phyloP scores from a whole-genome alignment of 2,329 filamentous ascomycete species.

The Beauveria sp. region DNA sequence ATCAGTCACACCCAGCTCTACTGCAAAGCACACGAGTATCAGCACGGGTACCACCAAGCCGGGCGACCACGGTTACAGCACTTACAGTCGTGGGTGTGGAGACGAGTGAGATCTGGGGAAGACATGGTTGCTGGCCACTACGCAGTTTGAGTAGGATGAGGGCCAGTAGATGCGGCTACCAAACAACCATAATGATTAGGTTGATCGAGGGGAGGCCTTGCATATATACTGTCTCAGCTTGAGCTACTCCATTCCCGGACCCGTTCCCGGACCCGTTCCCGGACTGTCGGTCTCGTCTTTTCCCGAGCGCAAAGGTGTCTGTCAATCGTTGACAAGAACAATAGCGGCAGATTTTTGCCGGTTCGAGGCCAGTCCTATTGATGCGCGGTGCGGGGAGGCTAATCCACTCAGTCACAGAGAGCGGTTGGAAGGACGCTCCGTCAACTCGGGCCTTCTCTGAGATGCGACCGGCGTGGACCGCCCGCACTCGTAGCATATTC shows the following conservation, averaged over 20 bases:
- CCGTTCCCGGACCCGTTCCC: neutral
- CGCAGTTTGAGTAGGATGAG: neutral
- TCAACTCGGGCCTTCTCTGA: neutral
- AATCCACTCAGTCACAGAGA: neutral
- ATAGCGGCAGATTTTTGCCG: conserved; percentile 5
- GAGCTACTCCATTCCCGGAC: neutral
- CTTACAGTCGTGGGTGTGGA: conserved; percentile 17
- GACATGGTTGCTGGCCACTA: conserved; percentile 3
- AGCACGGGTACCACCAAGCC: neutral
- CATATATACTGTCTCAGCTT: neutral
- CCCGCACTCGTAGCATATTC: neutral
- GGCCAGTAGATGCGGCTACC: neutral
- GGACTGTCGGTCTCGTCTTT: neutral
- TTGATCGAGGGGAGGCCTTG: neutral
- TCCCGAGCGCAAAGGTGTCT: neutral
- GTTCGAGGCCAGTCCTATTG: conserved; percentile 2
- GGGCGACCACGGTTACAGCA: neutral
- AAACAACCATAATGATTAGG: neutral
- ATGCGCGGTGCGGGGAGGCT: neutral
- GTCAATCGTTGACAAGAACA: neutral
- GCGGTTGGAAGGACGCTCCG: neutral
- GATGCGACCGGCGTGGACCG: neutral
- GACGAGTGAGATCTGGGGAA: conserved; percentile 7
- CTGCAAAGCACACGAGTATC: neutral
- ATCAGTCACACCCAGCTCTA: conserved; percentile 47